A percentile compares a stretch with the other conserved stretches of the same genome.
Evolutionary conservation across 805 yeast species (phyloP).

Genomic region (Candida sanyiensis): DNA sequence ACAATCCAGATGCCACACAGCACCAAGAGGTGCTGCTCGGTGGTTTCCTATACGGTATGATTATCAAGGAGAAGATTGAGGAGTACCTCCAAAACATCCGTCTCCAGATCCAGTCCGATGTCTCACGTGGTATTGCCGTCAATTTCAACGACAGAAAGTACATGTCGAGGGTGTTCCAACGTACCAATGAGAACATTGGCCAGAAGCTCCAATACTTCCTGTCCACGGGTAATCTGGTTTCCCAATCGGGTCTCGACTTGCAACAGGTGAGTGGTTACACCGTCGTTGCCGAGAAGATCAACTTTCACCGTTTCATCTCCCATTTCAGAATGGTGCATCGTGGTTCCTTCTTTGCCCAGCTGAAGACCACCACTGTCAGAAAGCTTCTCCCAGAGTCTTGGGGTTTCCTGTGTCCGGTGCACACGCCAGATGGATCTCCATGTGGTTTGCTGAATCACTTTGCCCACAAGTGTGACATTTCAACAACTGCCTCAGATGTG

Average conservation of each 20-base stretch:
- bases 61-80: constrained; percentile 91
- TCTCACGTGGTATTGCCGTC: constrained; percentile 73
- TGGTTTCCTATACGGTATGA: constrained; percentile 95
- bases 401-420: constrained; percentile 99
- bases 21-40: constrained; percentile 96
- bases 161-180: constrained; percentile 68
- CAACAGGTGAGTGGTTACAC: constrained; percentile 98
- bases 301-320: constrained; percentile 94
- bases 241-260: constrained; percentile 94
- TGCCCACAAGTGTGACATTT: constrained; percentile 88
- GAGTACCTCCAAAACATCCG: constrained; percentile 77
- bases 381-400: constrained; percentile 95
- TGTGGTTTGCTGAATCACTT: constrained; percentile 97
- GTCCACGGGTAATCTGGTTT: constrained; percentile 94
- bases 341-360: constrained; percentile 97
- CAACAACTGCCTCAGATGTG: constrained; percentile 73
- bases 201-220: constrained; percentile 89
- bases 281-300: constrained; percentile 97
- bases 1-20: constrained; percentile 98
- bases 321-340: constrained; percentile 99
- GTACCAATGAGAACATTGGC: constrained; percentile 91
- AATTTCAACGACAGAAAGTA: constrained; percentile 82
- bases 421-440: constrained; percentile 99
- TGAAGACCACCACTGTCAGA: constrained; percentile 95
- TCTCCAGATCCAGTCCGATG: constrained; percentile 71